phyloP scores from a whole-genome alignment of 805 yeast species.

The Wickerhamomyces kurtzmanii region DNA sequence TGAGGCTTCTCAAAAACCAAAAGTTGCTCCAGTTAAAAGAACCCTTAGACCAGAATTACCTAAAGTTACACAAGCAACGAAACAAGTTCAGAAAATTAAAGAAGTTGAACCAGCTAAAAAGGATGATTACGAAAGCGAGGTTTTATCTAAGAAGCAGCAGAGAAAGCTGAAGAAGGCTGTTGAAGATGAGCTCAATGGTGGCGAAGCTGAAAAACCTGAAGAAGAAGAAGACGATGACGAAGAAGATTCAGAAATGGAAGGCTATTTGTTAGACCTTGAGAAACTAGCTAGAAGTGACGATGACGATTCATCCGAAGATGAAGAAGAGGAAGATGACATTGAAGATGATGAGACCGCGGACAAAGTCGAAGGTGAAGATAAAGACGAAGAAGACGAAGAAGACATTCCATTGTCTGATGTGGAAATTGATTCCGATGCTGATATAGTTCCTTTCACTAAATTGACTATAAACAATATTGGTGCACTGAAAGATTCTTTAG shows the following conservation, averaged over 20 bases:
- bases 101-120: constrained; percentile 9
- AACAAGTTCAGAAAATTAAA: neutral
- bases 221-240: constrained; percentile 14
- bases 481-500: constrained; percentile 67
- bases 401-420: constrained; percentile 87
- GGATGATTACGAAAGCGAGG: constrained; percentile 35
- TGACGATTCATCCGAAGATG: constrained; percentile 24
- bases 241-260: constrained; percentile 33
- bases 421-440: constrained; percentile 90
- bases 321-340: constrained; percentile 26
- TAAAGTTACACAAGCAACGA: no score
- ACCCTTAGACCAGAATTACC: no score
- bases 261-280: constrained; percentile 37
- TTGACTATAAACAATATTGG: constrained; percentile 78
- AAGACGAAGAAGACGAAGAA: constrained; percentile 61
- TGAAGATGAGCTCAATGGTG: constrained; percentile 15
- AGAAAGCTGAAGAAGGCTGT: constrained; percentile 45
- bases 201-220: constrained; percentile 12
- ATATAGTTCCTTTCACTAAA: constrained; percentile 85
- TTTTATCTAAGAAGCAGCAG: constrained; percentile 54
- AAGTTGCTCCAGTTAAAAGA: no score
- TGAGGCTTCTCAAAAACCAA: no score
- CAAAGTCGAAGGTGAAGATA: constrained; percentile 43
- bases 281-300: constrained; percentile 44
- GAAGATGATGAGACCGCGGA: constrained; percentile 36